Evolutionary conservation across 148 eudicot species (phyloP), one percentile per base, ranked within the genome.

Genomic region (Heliamphora exappendiculata): DNA sequence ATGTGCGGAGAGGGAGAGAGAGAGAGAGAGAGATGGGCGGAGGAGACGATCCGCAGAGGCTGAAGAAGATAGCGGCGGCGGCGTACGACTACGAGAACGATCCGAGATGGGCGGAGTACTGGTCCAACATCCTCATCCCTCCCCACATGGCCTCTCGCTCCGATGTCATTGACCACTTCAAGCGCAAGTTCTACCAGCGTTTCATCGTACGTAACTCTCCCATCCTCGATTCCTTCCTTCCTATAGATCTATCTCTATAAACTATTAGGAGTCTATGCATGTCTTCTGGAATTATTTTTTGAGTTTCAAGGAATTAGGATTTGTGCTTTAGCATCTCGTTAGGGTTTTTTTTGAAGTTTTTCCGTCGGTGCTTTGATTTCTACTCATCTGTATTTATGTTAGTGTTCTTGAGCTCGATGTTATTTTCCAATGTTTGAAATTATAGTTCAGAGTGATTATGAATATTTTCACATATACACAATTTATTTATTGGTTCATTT

Each of bases 181-280:
- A 96, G 85, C 94, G 82, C 90, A 96, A 95, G 79, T 93, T 93
- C 88, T 96, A 96, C 70, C 98, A 96, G 84, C 99, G 99, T 36
- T 96, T 84, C 85, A 91, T 96, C 34, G 99, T 96, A 5, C 33
- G 78, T 82, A 39, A 54, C 71, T 12, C 39, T 53, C 44, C 66
- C 24, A 28, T n/a, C 31, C 13, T 11, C 2, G 22, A 0, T 10
- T 4, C 33, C 17, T 67, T 67, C 24, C 20, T 1, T 12, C 20
- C 5, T 4, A 13, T 12, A n/a, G n/a, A n/a, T n/a, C 20, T 16
- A 0, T 1, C 7, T 31, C 22, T 31, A 29, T 31, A 1, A 13
- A 19, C 6, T 62, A 13, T 63, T 29, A 12, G n/a, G n/a, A n/a
- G n/a, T n/a, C n/a, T n/a, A n/a, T n/a, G n/a, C 28, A 28, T 29